Percentiles rank a stretch among this genome's conserved stretches.
phyloP scores from a whole-genome alignment of 192 early-diverging fungal genomes.

The Glomus cerebriforme region DNA sequence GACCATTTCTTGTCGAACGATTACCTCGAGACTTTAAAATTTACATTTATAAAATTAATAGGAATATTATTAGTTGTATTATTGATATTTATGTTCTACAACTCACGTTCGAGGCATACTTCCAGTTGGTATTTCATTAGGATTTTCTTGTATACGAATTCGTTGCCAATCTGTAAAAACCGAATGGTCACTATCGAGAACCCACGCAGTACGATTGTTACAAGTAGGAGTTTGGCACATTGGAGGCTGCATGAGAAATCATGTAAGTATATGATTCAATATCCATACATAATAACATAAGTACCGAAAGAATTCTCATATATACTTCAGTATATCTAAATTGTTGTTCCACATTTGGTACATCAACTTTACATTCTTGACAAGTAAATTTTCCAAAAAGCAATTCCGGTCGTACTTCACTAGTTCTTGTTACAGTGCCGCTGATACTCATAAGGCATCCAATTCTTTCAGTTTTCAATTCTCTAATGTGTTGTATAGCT shows the following conservation, averaged over 20 bases:
- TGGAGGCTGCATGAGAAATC: conserved; percentile 58
- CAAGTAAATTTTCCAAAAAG: conserved; percentile 90
- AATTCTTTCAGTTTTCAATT: conserved; percentile 79
- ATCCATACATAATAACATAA: conserved; percentile 15
- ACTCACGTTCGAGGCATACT: conserved; percentile 91
- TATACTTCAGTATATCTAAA: conserved; percentile 91
- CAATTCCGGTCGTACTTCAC: conserved; percentile 95
- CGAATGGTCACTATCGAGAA: conserved; percentile 77
- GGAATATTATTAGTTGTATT: not conserved
- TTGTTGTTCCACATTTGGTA: conserved; percentile 90
- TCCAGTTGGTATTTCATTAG: conserved; percentile 94
- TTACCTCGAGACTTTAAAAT: conserved; percentile 78
- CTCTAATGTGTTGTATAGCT: conserved; percentile 68
- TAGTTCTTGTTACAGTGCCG: conserved; percentile 96
- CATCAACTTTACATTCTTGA: conserved; percentile 74
- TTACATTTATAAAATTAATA: not conserved
- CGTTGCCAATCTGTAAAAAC: conserved; percentile 98
- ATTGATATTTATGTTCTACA: not conserved
- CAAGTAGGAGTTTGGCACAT: conserved; percentile 83
- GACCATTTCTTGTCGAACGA: conserved; percentile 90
- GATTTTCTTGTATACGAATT: conserved; percentile 93
- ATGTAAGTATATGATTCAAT: not conserved
- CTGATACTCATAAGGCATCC: conserved; percentile 80
- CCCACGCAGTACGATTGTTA: conserved; percentile 79
- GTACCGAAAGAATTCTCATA: not conserved